Evolutionary conservation across 371 early-diverging fungal species (phyloP), one percentile per base, ranked within the genome.

Genomic region (Mucor plumbeus): DNA sequence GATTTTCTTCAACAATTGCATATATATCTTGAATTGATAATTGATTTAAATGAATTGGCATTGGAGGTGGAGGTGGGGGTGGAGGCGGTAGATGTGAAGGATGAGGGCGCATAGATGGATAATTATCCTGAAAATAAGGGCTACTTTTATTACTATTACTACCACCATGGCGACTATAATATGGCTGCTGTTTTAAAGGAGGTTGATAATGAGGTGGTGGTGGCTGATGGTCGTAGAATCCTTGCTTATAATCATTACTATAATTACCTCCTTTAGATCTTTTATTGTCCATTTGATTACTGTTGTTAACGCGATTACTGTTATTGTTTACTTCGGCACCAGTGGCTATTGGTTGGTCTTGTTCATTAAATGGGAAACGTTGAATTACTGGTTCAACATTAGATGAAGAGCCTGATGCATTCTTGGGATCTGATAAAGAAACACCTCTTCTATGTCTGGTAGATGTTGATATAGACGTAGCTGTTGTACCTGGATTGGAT

Each of bases 1-100:
- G 53, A 26, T 67, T 67, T 11, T 71, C 72, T 33, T 67, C 59
- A 15, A 71, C 33, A n/a, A 71, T 59, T 0, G 59, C 48, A 21
- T 64, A 64, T 1, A 71, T 43, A 19, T 71, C 68, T n/a, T 60
- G 55, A 7, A 56, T 34, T 0, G 72, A 63, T 2, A 71, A n/a
- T 21, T 70, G 70, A 15, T 70, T 66, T 17, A 62, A 31, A 17
- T 63, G 41, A 0, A 26, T 33, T 1, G 26, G 55, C 33, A 26
- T 36, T 3, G 36, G 31, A 35, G 47, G 36, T 3, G 13, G 9
- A 9, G 50, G 36, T 5, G 19, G 9, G 3, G 50, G 36, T 5
- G 19, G 26, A 8, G 38, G 26, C 3, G 19, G 26, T 26, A 26
- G 26, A 26, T 26, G 26, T 3, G 26, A 26, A 26, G 26, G 26